Conservation (phyloP, 371 early-diverging fungal species). For the Zancudomyces culisetae region DNA sequence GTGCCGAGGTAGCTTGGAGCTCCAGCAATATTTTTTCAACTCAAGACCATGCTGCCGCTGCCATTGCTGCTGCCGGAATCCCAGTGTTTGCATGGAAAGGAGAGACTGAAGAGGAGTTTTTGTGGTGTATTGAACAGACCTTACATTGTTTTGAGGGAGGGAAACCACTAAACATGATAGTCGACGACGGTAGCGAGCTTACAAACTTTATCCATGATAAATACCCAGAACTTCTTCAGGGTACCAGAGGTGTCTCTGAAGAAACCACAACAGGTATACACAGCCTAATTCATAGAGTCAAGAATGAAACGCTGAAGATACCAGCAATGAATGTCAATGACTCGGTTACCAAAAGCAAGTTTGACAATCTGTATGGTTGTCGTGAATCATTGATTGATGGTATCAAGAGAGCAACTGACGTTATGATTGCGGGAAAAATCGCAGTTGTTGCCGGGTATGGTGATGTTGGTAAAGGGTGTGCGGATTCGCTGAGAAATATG, state of each 20-base stretch:
- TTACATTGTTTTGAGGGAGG: slow-evolving; percentile 78
- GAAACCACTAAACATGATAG: slow-evolving; percentile 90
- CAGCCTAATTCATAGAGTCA: slow-evolving; percentile 92
- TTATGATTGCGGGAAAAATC: slow-evolving; percentile 98
- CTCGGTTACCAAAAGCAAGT: slow-evolving; percentile 98
- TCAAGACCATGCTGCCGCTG: slow-evolving; percentile 88
- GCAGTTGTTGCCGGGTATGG: slow-evolving; percentile 97
- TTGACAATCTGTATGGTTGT: slow-evolving; percentile 98
- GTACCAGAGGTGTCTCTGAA: slow-evolving; percentile 89
- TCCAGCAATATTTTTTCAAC: slow-evolving; percentile 98
- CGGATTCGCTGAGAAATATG: slow-evolving; percentile 93
- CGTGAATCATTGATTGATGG: slow-evolving; percentile 98
- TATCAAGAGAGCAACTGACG: slow-evolving; percentile 98
- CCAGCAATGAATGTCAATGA: slow-evolving; percentile 99
- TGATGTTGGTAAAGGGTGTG: slow-evolving; percentile 99
- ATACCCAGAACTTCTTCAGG: slow-evolving; percentile 62
- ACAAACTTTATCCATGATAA: slow-evolving; percentile 90
- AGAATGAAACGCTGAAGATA: slow-evolving; percentile 83
- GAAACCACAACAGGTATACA: slow-evolving; percentile 99
- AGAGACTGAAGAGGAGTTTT: slow-evolving; percentile 92
- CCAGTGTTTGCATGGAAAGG: slow-evolving; percentile 87
- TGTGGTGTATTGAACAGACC: slow-evolving; percentile 96
- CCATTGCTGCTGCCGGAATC: slow-evolving; percentile 61
- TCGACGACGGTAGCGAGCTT: slow-evolving; percentile 97
- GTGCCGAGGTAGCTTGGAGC: slow-evolving; percentile 95